These are phyloP conservation scores for Platanthera guangdongensis DNA, from an alignment of 106 monocot genomes.

Conservation along the genomic window DNA sequence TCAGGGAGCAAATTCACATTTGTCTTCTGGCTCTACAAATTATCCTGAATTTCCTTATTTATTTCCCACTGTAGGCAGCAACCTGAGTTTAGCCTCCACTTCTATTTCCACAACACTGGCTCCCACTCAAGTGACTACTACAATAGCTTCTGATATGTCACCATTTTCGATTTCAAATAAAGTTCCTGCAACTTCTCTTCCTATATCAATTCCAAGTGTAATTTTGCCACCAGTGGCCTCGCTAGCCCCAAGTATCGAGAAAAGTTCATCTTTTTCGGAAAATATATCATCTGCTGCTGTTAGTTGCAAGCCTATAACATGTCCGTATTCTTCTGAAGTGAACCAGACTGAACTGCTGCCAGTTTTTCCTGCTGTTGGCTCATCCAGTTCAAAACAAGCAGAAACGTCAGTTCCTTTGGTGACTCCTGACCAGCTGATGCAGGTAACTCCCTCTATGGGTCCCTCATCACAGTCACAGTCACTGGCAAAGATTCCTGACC, in stretches of 20 bases:
- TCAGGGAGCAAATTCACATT: slow-evolving; percentile 17
- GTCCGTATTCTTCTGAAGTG: not conserved
- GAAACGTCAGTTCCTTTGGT: not conserved
- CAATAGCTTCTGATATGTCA: not conserved
- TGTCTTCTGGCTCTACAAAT: slow-evolving; percentile 21
- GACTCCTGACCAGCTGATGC: slow-evolving; percentile 1
- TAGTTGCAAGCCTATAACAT: not conserved
- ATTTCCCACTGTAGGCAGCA: slow-evolving; percentile 20
- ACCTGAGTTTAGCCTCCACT: not conserved
- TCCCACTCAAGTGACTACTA: not conserved
- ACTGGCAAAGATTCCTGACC: not conserved
- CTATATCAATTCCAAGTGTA: not conserved
- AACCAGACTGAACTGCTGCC: not conserved
- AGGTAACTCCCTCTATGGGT: not conserved
- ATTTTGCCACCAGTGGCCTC: not conserved
- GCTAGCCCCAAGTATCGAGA: not conserved
- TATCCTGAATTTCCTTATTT: slow-evolving; percentile 25
- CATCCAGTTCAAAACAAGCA: slow-evolving; percentile 1
- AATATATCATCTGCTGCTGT: not conserved
- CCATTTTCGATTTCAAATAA: not conserved
- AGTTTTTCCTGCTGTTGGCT: not conserved
- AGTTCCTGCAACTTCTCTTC: not conserved
- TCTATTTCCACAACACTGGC: not conserved
- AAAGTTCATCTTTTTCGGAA: not conserved
- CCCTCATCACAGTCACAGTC: not conserved